Percentiles rank a stretch among this genome's conserved stretches.
Evolutionary conservation across 805 yeast genomes (phyloP).

Genomic region (Wickerhamiella brachini): DNA sequence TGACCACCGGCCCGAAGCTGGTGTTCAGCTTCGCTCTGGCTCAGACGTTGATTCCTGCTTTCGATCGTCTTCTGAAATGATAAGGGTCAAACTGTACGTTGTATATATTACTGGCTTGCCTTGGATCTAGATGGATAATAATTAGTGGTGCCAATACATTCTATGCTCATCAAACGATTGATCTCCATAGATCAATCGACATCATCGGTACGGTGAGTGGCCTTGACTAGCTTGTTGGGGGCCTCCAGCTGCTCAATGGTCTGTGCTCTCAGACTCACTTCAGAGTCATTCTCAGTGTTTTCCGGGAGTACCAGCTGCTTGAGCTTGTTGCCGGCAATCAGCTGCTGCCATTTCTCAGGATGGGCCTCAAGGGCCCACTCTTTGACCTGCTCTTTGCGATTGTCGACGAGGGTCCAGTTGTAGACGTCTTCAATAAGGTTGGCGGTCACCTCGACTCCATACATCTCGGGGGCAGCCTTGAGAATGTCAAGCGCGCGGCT

Average conservation of each 20-base stretch:
- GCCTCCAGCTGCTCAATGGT: conserved; percentile 17
- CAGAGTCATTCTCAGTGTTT: conserved; percentile 24
- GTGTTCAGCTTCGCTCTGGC: conserved; percentile 98
- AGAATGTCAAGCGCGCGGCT: conserved; percentile 42
- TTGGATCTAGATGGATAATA: too few species aligned
- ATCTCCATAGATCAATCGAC: neutral
- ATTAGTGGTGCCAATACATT: too few species aligned
- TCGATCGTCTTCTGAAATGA: conserved; percentile 49
- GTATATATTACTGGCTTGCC: too few species aligned
- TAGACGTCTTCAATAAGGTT: conserved; percentile 24
- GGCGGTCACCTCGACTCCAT: conserved; percentile 16
- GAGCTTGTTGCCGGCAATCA: conserved; percentile 24
- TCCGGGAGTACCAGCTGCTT: conserved; percentile 17
- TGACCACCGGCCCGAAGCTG: conserved; percentile 96
- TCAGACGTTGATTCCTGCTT: conserved; percentile 91
- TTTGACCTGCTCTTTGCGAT: conserved; percentile 26
- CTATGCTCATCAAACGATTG: too few species aligned
- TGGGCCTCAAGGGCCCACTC: conserved; percentile 29
- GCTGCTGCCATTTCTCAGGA: conserved; percentile 27
- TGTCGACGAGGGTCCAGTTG: conserved; percentile 31
- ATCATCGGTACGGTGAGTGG: conserved; percentile 1
- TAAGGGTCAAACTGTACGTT: too few species aligned
- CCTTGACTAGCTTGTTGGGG: conserved; percentile 1
- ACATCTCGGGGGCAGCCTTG: conserved; percentile 29
- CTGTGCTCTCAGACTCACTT: conserved; percentile 14